Evolutionary conservation across 495 filamentous ascomycete genomes (phyloP).

Genomic region (Aspergillus kassunensis): DNA sequence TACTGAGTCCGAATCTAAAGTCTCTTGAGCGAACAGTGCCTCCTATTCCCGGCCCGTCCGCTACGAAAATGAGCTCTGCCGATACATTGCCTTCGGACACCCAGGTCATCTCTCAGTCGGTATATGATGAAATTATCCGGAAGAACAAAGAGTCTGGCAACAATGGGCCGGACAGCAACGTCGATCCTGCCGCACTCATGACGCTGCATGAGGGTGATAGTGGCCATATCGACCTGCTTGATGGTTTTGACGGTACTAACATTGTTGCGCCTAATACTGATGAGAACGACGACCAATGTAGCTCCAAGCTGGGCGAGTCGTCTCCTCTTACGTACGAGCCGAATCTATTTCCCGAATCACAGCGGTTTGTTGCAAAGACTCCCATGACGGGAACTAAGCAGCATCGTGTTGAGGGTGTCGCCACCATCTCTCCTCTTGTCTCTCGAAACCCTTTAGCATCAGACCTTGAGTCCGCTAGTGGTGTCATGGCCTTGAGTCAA

Average conservation of each 20-base stretch:
- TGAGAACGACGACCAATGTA: slow-evolving; percentile 38
- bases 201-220: slow-evolving; percentile 45
- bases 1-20: slow-evolving; percentile 6
- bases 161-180: slow-evolving; percentile 18
- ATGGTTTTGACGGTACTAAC: slow-evolving; percentile 33
- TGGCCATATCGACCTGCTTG: slow-evolving; percentile 47
- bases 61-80: slow-evolving; percentile 32
- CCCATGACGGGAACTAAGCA: slow-evolving; percentile 39
- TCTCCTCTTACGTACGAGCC: slow-evolving; percentile 37
- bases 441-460: slow-evolving; percentile 45
- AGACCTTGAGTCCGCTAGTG: slow-evolving; percentile 37
- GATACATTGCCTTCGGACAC: slow-evolving; percentile 43
- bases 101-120: slow-evolving; percentile 50
- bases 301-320: slow-evolving; percentile 33
- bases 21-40: slow-evolving; percentile 4
- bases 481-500: slow-evolving; percentile 48
- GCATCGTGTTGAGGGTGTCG: slow-evolving; percentile 24
- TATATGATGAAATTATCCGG: slow-evolving; percentile 45
- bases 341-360: slow-evolving; percentile 48
- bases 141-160: slow-evolving; percentile 32
- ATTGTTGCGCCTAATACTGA: slow-evolving; percentile 24
- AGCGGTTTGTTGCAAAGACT: slow-evolving; percentile 44
- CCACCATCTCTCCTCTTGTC: slow-evolving; percentile 35
- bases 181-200: slow-evolving; percentile 32
- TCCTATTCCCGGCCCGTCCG: slow-evolving; percentile 8